A percentile compares a stretch with the other conserved stretches of the same genome.
These are phyloP conservation scores for Aspergillus novoparasiticus DNA, from an alignment of 2,329 filamentous ascomycete species.

Conservation along the genomic window DNA sequence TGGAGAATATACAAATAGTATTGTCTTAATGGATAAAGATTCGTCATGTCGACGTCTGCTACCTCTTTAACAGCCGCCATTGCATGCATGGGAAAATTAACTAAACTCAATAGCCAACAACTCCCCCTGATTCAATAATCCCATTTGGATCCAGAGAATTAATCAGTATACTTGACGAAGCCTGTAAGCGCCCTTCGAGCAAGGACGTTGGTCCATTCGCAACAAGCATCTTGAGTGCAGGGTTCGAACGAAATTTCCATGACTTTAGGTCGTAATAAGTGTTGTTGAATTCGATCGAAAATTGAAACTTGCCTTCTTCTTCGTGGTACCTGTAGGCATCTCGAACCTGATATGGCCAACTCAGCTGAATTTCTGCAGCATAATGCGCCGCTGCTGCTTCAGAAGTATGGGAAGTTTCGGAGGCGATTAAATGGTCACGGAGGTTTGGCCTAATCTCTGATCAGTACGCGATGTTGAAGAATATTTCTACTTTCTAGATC, in stretches of 20 bases:
- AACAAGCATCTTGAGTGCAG: not conserved
- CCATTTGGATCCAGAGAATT: not conserved
- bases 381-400: not conserved
- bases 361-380: not conserved
- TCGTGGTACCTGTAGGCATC: not conserved
- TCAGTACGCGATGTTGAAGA: not conserved
- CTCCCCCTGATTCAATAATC: not conserved
- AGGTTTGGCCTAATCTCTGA: not conserved
- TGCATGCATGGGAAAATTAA: not conserved
- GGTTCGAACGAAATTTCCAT: not conserved
- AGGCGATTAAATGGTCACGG: not conserved
- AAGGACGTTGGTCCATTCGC: not conserved
- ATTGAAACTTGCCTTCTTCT: not conserved
- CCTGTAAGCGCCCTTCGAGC: not conserved
- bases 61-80: no score
- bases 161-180: not conserved
- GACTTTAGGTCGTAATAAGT: not conserved
- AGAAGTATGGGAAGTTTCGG: not conserved
- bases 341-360: not conserved
- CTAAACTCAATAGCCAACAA: not conserved
- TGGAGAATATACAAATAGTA: not conserved
- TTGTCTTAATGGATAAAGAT: not conserved
- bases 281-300: not conserved
- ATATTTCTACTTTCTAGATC: not conserved
- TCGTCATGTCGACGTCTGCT: no score